Base-by-base conservation (phyloP, 768 basidiomycete species). In the Amanita rubescens region DNA sequence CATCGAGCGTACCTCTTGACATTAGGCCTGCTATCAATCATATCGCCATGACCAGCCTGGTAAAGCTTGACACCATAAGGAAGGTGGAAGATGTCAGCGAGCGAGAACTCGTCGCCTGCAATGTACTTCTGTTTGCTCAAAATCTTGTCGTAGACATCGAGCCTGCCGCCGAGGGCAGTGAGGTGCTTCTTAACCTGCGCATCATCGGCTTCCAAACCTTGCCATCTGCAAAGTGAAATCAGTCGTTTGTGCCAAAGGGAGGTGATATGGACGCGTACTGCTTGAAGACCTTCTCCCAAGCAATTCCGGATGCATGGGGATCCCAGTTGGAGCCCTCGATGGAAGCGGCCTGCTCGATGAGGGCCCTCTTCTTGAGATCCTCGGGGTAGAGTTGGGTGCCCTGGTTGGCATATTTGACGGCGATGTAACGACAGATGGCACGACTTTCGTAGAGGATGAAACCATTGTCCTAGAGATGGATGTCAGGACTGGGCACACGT, bases 71-170 rank as follows among this genome's bases (percentile, higher is more conserved):
- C 19, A 1, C 61, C 69, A 46, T 74, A 75, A 0, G 81, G 74
- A 30, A 84, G 61, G 62, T 83, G 81, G 64, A 75, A 76, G 10
- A 85, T 68, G 60, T 85, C 84, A 3, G 77, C 80, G 1, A 84
- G 67, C 6, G 79, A 81, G 49, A 85, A 17, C 15, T 65, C 80
- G 59, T 84, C 69, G 0, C 82, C 82, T 14, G 75, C 79, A 33
- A 84, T 60, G 62, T 80, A 58, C 55, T 72, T 74, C 55, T 78
- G 75, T 63, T 80, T 82, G 20, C 71, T 63, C 24, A 87, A 69
- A 51, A 85, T 79, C 11, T 58, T 53, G 25, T 85, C 82, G 63
- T 84, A 85, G 1, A 64, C 79, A 27, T 75, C 72, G 19, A 85
- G 69, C 56, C 71, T 77, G 0, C 55, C 65, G 33, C 71, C 66